Conservation (phyloP, 768 basidiomycete genomes). For the Rhodotorula graminis region DNA sequence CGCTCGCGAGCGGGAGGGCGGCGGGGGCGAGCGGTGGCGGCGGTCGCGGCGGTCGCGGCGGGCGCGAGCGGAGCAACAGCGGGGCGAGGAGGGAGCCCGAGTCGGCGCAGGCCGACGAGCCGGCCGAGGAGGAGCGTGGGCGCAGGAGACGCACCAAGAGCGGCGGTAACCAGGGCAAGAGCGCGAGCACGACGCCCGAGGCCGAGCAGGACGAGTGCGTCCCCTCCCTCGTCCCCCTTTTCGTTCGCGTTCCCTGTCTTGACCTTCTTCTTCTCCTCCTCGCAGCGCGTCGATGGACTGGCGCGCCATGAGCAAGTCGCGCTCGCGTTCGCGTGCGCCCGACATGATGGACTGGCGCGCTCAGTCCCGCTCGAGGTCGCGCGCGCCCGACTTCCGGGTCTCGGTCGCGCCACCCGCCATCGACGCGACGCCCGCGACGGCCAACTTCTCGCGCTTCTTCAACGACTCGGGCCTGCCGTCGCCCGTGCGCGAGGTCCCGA, state of each 20-base stretch:
- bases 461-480: slow-evolving; percentile 22
- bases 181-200: slow-evolving; percentile 27
- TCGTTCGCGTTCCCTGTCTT: neutral
- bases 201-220: slow-evolving; percentile 32
- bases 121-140: slow-evolving; percentile 43
- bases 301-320: slow-evolving; percentile 35
- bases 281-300: slow-evolving; percentile 43
- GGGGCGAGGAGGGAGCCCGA: neutral
- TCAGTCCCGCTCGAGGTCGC: slow-evolving; percentile 47
- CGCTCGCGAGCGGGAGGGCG: slow-evolving; percentile 1
- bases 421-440: slow-evolving; percentile 22
- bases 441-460: slow-evolving; percentile 37
- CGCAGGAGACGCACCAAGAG: slow-evolving; percentile 45
- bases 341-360: slow-evolving; percentile 86
- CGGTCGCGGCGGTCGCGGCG: neutral
- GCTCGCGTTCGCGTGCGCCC: slow-evolving; percentile 40
- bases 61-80: slow-evolving; percentile 12
- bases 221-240: slow-evolving; percentile 41
- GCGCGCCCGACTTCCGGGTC: slow-evolving; percentile 42
- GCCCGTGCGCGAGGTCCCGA: neutral
- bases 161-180: slow-evolving; percentile 42
- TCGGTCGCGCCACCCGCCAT: slow-evolving; percentile 22
- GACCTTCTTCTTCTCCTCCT: neutral
- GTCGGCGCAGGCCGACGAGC: neutral
- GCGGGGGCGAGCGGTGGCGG: neutral